Percentiles rank a stretch among this genome's conserved stretches.
Evolutionary conservation across 495 filamentous ascomycete species (phyloP).

Genomic region (Penicilliopsis zonata): DNA sequence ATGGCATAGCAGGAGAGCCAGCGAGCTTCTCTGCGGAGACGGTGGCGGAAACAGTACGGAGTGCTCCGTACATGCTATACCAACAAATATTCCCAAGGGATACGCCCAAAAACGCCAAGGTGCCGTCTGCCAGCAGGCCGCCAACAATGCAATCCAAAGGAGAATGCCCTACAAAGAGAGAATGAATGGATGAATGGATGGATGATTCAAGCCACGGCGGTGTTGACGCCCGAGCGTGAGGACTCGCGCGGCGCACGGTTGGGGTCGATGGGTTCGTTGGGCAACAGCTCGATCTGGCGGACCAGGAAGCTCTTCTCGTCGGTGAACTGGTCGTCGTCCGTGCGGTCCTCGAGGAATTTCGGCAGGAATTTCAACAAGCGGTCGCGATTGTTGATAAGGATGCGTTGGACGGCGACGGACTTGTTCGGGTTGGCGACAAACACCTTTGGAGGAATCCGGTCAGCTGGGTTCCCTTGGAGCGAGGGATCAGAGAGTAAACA

Average conservation of each 20-base stretch:
- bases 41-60: too few species aligned
- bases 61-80: too few species aligned
- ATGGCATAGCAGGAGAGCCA: too few species aligned
- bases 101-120: too few species aligned
- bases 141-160: too few species aligned
- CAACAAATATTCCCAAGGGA: too few species aligned
- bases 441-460: slow-evolving; percentile 40
- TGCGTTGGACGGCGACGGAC: slow-evolving; percentile 83
- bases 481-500: slow-evolving; percentile 13
- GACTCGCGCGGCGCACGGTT: slow-evolving; percentile 18
- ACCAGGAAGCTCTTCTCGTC: slow-evolving; percentile 96
- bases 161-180: too few species aligned
- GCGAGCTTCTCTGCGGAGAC: too few species aligned
- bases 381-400: slow-evolving; percentile 90
- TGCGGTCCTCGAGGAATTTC: slow-evolving; percentile 86
- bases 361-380: slow-evolving; percentile 79
- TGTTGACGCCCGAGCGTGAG: slow-evolving; percentile 22
- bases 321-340: slow-evolving; percentile 96
- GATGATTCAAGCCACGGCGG: slow-evolving; percentile 18
- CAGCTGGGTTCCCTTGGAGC: slow-evolving; percentile 6
- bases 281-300: slow-evolving; percentile 79
- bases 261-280: slow-evolving; percentile 49
- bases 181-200: slow-evolving; percentile 2
- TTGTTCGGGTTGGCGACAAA: slow-evolving; percentile 98
- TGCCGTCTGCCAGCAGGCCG: too few species aligned